Evolutionary conservation across 179 eudicot species (phyloP).

Genomic region (Beta lomatogona): DNA sequence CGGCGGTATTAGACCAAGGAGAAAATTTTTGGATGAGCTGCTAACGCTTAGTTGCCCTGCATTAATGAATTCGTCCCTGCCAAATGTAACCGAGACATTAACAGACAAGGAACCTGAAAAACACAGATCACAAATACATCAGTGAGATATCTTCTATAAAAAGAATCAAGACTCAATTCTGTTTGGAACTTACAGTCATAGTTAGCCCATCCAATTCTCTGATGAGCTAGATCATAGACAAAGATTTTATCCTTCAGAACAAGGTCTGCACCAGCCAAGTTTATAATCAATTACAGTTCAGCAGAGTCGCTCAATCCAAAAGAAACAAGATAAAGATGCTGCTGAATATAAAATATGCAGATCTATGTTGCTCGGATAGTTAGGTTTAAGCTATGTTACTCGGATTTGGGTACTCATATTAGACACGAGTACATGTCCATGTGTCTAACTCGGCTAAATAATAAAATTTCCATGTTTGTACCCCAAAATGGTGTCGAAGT

Average conservation of each 20-base stretch:
- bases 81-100: constrained; percentile 42
- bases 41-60: constrained; percentile 38
- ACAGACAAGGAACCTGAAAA: constrained; percentile 44
- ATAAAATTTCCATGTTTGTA: too few relatives aligned
- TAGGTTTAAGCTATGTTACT: not conserved
- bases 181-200: constrained; percentile 68
- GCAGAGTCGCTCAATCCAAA: not conserved
- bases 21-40: constrained; percentile 29
- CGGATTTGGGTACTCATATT: too few relatives aligned
- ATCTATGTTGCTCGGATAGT: not conserved
- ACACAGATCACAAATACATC: not conserved
- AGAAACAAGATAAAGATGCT: too few relatives aligned
- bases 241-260: constrained; percentile 83
- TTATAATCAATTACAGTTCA: not conserved
- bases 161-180: not conserved
- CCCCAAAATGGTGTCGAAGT: too few relatives aligned
- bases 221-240: constrained; percentile 76
- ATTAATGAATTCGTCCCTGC: constrained; percentile 41
- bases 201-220: constrained; percentile 80
- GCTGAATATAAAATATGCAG: not conserved
- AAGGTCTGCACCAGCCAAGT: constrained; percentile 57
- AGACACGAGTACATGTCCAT: too few relatives aligned
- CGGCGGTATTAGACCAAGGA: constrained; percentile 22
- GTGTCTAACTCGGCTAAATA: too few relatives aligned
- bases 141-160: not conserved